These are phyloP conservation scores for Puccinia coronata DNA, from an alignment of 1,284 basidiomycete species.

Conservation along the genomic window DNA sequence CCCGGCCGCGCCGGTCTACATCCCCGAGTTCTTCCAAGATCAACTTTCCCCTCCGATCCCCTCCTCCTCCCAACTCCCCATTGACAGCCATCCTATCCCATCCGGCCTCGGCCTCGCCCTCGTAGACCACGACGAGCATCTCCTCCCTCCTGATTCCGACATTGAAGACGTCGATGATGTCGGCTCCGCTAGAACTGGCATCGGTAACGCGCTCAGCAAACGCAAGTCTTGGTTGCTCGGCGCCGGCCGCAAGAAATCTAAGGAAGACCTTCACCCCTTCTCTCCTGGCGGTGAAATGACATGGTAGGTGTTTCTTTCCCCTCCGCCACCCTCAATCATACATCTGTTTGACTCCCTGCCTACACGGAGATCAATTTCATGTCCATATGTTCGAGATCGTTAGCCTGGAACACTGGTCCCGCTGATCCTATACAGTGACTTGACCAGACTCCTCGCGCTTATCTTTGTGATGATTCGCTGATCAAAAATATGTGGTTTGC, in stretches of 20 bases:
- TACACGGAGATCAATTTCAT: no score
- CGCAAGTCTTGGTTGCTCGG: conserved; percentile 23
- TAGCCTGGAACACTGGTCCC: no score
- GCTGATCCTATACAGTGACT: not conserved
- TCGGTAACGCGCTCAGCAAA: not conserved
- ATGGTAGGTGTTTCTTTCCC: not conserved
- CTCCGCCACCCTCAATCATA: no score
- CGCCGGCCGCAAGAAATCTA: not conserved
- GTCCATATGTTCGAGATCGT: no score
- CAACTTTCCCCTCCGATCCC: not conserved
- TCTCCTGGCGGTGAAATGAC: conserved; percentile 15
- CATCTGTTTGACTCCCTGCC: no score
- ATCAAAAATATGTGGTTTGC: no score
- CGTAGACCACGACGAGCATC: not conserved
- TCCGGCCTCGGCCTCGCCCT: not conserved
- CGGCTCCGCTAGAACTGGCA: no score
- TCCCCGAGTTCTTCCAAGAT: conserved; percentile 1
- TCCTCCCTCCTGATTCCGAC: not conserved
- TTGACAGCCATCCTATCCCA: not conserved
- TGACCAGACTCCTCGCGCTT: not conserved
- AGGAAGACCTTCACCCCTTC: not conserved
- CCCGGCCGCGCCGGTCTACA: not conserved
- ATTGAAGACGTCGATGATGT: not conserved
- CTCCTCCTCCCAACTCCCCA: not conserved
- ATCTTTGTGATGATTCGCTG: not conserved